These are phyloP conservation scores for Phytopythium oedochilum DNA, from an alignment of 352 stramenopile species.

Conservation along the genomic window DNA sequence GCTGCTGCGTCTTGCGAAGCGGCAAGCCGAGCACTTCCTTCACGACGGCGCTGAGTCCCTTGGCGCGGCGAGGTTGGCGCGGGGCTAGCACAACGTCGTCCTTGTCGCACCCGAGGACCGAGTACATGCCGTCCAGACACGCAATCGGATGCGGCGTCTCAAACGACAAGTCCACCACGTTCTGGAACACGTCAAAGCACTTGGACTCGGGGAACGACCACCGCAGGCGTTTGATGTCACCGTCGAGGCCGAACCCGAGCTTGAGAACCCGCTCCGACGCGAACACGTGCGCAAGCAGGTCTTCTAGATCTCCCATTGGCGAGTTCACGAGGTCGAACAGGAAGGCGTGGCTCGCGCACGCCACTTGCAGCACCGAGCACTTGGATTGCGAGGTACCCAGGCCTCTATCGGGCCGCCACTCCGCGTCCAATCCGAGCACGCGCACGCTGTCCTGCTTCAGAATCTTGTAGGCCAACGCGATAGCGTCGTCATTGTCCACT, in stretches of 20 bases:
- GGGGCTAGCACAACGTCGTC: neutral
- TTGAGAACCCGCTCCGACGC: constrained; percentile 41
- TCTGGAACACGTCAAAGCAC: constrained; percentile 62
- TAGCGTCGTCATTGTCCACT: constrained; percentile 50
- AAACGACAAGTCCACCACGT: constrained; percentile 59
- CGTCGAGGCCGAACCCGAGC: constrained; percentile 58
- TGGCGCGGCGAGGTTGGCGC: constrained; percentile 29
- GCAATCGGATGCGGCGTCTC: constrained; percentile 24
- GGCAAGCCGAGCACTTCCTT: constrained; percentile 49
- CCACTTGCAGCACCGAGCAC: constrained; percentile 63
- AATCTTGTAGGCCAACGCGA: constrained; percentile 42
- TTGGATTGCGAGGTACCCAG: constrained; percentile 38
- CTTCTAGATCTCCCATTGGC: constrained; percentile 54
- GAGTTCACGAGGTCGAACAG: constrained; percentile 59
- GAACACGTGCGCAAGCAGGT: constrained; percentile 64
- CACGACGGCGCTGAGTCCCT: constrained; percentile 50
- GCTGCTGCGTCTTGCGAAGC: constrained; percentile 67
- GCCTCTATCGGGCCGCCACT: constrained; percentile 55
- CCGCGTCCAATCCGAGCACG: constrained; percentile 54
- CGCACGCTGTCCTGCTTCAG: constrained; percentile 34
- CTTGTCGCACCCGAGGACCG: neutral
- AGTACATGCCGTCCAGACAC: constrained; percentile 20
- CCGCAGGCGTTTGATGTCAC: constrained; percentile 59
- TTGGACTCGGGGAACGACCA: constrained; percentile 64
- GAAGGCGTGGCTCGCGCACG: constrained; percentile 61